phyloP scores from a whole-genome alignment of 495 filamentous ascomycete species.

The Hypoxylon crocopeplum region DNA sequence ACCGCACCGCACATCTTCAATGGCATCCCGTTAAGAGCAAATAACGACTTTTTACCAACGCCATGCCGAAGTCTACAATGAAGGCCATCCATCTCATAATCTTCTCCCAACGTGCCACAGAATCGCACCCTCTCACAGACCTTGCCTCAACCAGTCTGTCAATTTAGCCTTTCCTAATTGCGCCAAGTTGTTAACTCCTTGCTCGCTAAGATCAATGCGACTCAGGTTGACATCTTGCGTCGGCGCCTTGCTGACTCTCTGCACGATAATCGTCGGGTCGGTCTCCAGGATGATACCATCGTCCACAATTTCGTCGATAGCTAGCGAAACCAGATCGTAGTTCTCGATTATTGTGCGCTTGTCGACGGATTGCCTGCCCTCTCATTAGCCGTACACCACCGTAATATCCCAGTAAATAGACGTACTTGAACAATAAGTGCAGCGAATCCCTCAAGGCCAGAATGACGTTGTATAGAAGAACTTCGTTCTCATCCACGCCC shows the following conservation, averaged over 20 bases:
- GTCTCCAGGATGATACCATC: slow-evolving; percentile 97
- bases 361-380: slow-evolving; percentile 83
- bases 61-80: slow-evolving; percentile 33
- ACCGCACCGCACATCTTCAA: slow-evolving; percentile 17
- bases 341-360: slow-evolving; percentile 98
- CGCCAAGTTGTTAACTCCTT: slow-evolving; percentile 93
- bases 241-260: slow-evolving; percentile 90
- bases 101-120: neutral
- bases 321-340: slow-evolving; percentile 89
- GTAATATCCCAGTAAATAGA: slow-evolving; percentile 1
- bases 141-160: slow-evolving; percentile 88
- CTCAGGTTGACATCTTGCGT: slow-evolving; percentile 89
- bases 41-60: slow-evolving; percentile 42
- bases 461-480: slow-evolving; percentile 92
- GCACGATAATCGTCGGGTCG: slow-evolving; percentile 89
- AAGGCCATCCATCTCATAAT: slow-evolving; percentile 21
- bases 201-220: slow-evolving; percentile 93
- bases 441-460: slow-evolving; percentile 87
- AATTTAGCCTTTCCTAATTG: slow-evolving; percentile 93
- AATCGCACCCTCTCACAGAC: slow-evolving; percentile 52
- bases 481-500: slow-evolving; percentile 92
- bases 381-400: slow-evolving; percentile 5
- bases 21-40: slow-evolving; percentile 33
- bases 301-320: slow-evolving; percentile 95
- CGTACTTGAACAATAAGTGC: slow-evolving; percentile 90